Evolutionary conservation across 805 yeast genomes (phyloP), one percentile per base, ranked within the genome.

Genomic region (Blastobotrys americana): DNA sequence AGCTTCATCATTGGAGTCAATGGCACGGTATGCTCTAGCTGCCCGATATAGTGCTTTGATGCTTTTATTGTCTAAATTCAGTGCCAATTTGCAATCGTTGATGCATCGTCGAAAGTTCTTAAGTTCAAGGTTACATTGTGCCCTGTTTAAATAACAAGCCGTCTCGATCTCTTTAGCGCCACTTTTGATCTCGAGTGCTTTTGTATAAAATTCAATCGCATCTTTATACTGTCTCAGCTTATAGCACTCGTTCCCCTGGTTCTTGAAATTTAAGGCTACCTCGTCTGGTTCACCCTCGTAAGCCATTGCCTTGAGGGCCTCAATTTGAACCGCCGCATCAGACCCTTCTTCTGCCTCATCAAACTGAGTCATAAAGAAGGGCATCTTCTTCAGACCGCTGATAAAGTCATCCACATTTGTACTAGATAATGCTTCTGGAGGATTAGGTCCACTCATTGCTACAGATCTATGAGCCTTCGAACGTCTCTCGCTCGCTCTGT

Each of bases 221-320:
- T 78, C 77, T 45, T 76, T 73, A 65, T 75, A 93, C 55, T 80
- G 77, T 55, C 82, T 85, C 6, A 68, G 68, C 60, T 77, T 81
- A 66, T 73, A 93, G 47, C 84, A 75, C 13, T 87, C 97, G 61
- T 94, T 93, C 4, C 98, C 99, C 60, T 90, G 97, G 49, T 76
- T 80, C 51, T 88, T 87, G 69, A 89, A 93, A 58, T 88, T 89
- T 19, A 77, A 72, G 3, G 97, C 97, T 28, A 88, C 70, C 58
- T 93, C 98, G 56, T 83, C 80, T 0, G 97, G 96, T 51, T 87
- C 95, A 37, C 97, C 98, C 41, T 93, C 98, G 58, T 86, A 88
- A 0, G 94, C 96, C 54, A 93, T 69, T 3, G 96, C 90, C 58
- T 82, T 82, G 46, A 93, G 71, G 0, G 98, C 98, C 59, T 90